A percentile compares a stretch with the other conserved stretches of the same genome.
Conservation (phyloP, 768 basidiomycete species). For the Leccinum sublutescens region DNA sequence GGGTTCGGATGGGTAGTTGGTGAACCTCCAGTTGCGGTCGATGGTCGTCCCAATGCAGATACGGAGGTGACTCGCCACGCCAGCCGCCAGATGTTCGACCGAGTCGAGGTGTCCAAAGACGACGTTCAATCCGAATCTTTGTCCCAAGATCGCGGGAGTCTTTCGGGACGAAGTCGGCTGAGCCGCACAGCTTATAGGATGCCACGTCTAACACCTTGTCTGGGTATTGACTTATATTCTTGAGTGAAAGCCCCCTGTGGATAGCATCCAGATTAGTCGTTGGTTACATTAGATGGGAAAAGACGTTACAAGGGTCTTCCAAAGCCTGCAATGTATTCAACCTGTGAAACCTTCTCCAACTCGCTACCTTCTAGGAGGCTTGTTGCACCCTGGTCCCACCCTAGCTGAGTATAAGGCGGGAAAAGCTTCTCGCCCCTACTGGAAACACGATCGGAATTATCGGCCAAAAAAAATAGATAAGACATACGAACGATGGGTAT, state of each 20-base stretch:
- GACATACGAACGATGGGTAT: not conserved
- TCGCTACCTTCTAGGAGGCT: not conserved
- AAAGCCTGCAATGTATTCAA: not conserved
- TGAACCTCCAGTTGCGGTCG: conserved; percentile 12
- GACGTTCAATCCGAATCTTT: conserved; percentile 6
- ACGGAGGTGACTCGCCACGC: conserved; percentile 15
- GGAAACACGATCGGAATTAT: not conserved
- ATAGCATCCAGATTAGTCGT: not conserved
- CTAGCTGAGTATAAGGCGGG: not conserved
- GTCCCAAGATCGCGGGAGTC: not conserved
- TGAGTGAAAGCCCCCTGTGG: conserved; percentile 11
- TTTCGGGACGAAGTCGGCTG: not conserved
- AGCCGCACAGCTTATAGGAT: not conserved
- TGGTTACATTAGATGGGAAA: no score
- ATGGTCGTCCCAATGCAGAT: conserved; percentile 5
- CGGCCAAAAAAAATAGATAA: not conserved
- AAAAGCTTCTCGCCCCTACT: not conserved
- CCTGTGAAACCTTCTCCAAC: not conserved
- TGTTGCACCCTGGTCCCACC: not conserved
- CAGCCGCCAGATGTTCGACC: conserved; percentile 1
- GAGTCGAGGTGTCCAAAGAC: conserved; percentile 2
- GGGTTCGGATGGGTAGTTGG: conserved; percentile 16
- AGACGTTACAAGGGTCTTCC: not conserved
- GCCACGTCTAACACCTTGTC: not conserved
- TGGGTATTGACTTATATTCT: not conserved